Evolutionary conservation across 2,329 filamentous ascomycete species (phyloP), one percentile per base, ranked within the genome.

Genomic region (Neofusicoccum cordaticola): DNA sequence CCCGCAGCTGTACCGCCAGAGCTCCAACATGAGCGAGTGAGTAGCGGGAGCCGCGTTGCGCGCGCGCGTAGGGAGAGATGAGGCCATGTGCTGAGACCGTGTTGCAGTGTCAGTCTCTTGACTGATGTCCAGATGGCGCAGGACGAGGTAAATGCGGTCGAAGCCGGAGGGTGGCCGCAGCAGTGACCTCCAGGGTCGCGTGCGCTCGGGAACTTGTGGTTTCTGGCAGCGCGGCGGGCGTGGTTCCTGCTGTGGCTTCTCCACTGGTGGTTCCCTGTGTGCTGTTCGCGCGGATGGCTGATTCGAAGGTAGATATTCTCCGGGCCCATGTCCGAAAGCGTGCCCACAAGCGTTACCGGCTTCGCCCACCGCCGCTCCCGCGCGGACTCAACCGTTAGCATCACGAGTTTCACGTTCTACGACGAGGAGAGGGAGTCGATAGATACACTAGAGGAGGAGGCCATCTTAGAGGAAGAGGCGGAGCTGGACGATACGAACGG

Each of bases 71-170:
- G 31, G 27, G 53, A 12, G 53, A 45, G 15, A 27, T 51, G 15
- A 12, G 31, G 31, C 27, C 15, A 5, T n/a, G 19, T 62, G 35
- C 66, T 64, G 52, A 60, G 45, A 60, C 6, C 48, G 3, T 37
- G 56, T 62, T 22, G 22, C 65, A 84, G 81, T 69, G 78, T 88
- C 41, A 96, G 92, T 78, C 89, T 97, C 70, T 89, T 97, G 71
- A 92, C 92, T 69, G 92, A 97, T 77, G 93, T 98, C n/a, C 94
- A 97, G 76, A 98, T 99, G 95, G 94, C 95, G 19, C 92, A 96
- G 60, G 92, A 97, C 75, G 94, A 98, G 86, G 91, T 95, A 74
- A 62, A 8, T 37, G 15, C 47, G 17, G 15, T 42, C 31, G 12
- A 35, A 6, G 39, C 42, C 12, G n/a, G 17, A 57, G 37, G 52